Evolutionary conservation across 768 basidiomycete genomes (phyloP), one percentile per base, ranked within the genome.

Genomic region (Tulasnella calospora): DNA sequence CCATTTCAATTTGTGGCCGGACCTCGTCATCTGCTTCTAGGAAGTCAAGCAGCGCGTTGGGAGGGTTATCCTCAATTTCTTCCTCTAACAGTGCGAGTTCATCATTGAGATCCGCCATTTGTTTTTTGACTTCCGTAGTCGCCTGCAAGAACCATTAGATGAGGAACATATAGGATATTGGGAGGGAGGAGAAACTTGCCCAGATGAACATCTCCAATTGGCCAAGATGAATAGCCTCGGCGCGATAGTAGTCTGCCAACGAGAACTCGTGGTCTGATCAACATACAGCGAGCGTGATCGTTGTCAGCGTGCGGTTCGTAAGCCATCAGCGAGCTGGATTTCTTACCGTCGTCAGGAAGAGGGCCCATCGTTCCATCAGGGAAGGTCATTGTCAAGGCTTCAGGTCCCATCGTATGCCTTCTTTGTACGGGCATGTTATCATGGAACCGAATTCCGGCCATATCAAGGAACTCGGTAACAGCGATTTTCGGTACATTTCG

Each of bases 361-460:
- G 76, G 76, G 38, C 47, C 76, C 30, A 71, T 17, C 30, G 76
- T 69, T 38, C 76, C 76, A 36, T 74, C 73, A 19, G 67, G 36
- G 33, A 47, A 73, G 5, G 67, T 72, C 69, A 71, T 36, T 67
- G 67, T 71, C 23, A 36, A 21, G 3, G 47, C 51, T 21, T 70
- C 74, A 17, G 74, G 74, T 23, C 74, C 51, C 19, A 77, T 36
- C 13, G 76, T 77, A n/a, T 77, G 76, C 40, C 76, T 77, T 44
- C 76, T 77, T 47, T 77, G 76, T 21, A 77, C 61, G 17, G 76
- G 76, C 76, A 77, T 77, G 38, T 77, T 77, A 33, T 77, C 76
- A 33, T 77, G 76, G 69, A 77, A 77, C 6, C 30, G 55, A 41
- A 77, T 77, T 33, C 76, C 57, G 21, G 61, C 76, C 76, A 77